Evolutionary conservation across 75 land plant genomes (phyloP).

Genomic region (Chamaecyparis obtusa): DNA sequence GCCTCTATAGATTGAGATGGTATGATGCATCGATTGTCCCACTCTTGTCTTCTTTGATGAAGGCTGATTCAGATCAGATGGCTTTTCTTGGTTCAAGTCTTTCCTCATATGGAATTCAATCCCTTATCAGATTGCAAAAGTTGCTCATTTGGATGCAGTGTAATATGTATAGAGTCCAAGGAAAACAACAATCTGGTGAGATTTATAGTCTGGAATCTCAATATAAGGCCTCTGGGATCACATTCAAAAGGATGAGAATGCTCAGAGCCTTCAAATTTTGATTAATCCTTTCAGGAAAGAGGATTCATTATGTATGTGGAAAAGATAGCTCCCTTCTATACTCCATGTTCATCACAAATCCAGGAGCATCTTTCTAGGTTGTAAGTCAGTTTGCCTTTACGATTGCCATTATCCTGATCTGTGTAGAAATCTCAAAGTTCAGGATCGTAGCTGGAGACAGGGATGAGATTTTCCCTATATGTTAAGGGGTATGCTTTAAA

Average conservation of each 20-base stretch:
- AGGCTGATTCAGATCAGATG: not conserved
- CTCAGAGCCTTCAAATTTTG: not conserved
- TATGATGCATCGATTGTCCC: not conserved
- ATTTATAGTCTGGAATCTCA: not conserved
- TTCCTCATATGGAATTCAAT: not conserved
- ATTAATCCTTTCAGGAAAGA: not conserved
- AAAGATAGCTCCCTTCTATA: not conserved
- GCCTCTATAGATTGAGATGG: not conserved
- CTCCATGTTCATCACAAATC: not conserved
- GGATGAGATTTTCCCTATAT: not conserved
- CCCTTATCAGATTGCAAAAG: not conserved
- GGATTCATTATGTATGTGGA: not conserved
- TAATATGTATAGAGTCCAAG: not conserved
- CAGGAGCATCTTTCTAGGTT: not conserved
- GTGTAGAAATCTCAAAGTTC: not conserved
- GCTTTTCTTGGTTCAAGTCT: not conserved
- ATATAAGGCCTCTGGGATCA: no score
- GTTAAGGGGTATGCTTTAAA: not conserved
- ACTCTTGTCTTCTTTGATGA: not conserved
- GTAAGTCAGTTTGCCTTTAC: not conserved
- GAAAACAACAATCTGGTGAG: not conserved
- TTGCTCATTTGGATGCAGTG: not conserved
- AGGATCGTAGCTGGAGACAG: not conserved
- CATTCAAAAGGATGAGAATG: conserved; percentile 2
- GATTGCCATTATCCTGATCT: not conserved